Base-by-base conservation (phyloP, 345 rosid genomes). In the Microthlaspi erraticum region DNA sequence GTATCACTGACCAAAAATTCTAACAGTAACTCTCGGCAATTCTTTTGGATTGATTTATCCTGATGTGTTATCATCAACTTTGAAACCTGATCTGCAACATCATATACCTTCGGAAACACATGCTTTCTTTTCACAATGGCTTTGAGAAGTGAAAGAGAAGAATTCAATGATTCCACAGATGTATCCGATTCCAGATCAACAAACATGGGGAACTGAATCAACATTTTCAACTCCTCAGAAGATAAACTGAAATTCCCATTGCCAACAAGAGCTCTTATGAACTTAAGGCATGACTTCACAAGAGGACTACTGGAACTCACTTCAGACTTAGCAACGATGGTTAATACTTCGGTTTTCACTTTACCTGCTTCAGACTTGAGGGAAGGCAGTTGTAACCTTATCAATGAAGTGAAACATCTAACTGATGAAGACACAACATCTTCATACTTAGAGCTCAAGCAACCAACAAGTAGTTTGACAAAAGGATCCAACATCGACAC, bases 401-500 rank as follows among this genome's bases (percentile, higher is more conserved):
- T 74, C 69, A 90, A 64, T 59, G 77, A 73, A 60, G 84, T 74
- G 72, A 93, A 88, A 64, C 98, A 90, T 74, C 84, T 85, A 52
- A 86, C 77, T 20, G 90, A 85, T 45, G 85, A 77, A 17, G 93
- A 80, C 36, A 93, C 65, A 71, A 88, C 70, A 60, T 88, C 88
- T 84, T 90, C 93, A 71, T 88, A 87, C 73, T 84, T 86, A 8
- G 93, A 87, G 80, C 84, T 82, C 88, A 93, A 79, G 82, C 96
- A 87, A 52, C 64, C 68, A 45, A 87, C 85, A 48, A 90, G 79
- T 70, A 87, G 74, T 74, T 68, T 78, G 46, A 90, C 85, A 71
- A 93, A 93, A 2, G 98, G 94, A 78, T 90, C 93, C 90, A 90
- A 73, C 93, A 68, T 88, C 2, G 95, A 82, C 42, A 87, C 64